phyloP scores from a whole-genome alignment of 2,329 filamentous ascomycete species.

The Colletotrichum sp. region DNA sequence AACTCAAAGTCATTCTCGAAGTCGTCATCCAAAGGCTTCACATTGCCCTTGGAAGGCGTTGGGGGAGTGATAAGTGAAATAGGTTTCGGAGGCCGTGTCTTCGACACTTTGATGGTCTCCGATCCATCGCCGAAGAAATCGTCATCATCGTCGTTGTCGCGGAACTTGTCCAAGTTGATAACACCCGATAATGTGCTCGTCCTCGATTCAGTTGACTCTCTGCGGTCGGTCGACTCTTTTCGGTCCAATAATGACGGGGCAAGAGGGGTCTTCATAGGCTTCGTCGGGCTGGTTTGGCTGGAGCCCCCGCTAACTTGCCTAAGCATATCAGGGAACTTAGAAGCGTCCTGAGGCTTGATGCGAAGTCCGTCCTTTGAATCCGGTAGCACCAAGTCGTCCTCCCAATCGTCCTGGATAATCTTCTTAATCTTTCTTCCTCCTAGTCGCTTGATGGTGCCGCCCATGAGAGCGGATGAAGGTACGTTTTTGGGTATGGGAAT shows the following conservation, averaged over 20 bases:
- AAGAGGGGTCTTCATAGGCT: conserved; percentile 38
- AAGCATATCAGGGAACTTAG: conserved; percentile 70
- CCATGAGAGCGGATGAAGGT: conserved; percentile 85
- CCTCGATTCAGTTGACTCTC: conserved; percentile 33
- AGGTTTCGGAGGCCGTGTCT: conserved; percentile 57
- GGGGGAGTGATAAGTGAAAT: conserved; percentile 61
- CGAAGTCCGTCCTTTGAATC: conserved; percentile 62
- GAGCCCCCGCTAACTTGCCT: conserved; percentile 69
- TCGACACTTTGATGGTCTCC: conserved; percentile 73
- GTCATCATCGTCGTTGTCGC: conserved; percentile 65
- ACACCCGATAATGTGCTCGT: conserved; percentile 45
- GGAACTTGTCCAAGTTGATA: conserved; percentile 67
- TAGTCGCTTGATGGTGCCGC: conserved; percentile 90
- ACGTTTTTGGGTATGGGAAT: conserved; percentile 90
- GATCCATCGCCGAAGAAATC: conserved; percentile 68
- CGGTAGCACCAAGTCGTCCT: conserved; percentile 77
- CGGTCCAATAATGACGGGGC: conserved; percentile 31
- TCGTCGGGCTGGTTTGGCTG: conserved; percentile 56
- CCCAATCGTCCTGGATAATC: conserved; percentile 81
- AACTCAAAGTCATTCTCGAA: conserved; percentile 78
- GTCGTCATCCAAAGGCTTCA: conserved; percentile 58
- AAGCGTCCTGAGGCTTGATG: conserved; percentile 67
- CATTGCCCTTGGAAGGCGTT: conserved; percentile 52
- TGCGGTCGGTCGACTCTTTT: conserved; percentile 31
- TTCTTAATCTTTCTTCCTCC: conserved; percentile 77